phyloP scores from a whole-genome alignment of 2,329 filamentous ascomycete genomes.

The Microdochium bolleyi region DNA sequence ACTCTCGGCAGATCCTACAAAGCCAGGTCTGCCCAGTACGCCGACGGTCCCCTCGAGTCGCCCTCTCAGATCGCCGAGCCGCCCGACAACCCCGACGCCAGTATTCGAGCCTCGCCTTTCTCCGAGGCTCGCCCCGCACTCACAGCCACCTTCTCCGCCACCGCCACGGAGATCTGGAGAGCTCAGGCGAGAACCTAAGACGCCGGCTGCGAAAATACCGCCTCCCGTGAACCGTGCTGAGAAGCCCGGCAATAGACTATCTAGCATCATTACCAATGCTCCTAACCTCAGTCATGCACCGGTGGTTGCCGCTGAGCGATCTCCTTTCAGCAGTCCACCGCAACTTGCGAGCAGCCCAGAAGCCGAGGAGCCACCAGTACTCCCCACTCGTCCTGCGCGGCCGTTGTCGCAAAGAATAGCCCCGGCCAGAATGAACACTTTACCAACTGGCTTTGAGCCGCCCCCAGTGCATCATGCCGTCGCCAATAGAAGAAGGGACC shows the following conservation, averaged over 20 bases:
- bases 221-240: slow-evolving; percentile 75
- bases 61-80: slow-evolving; percentile 45
- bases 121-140: slow-evolving; percentile 35
- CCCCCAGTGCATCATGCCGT: slow-evolving; percentile 44
- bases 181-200: slow-evolving; percentile 35
- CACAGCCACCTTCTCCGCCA: slow-evolving; percentile 51
- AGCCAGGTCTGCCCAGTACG: slow-evolving; percentile 18
- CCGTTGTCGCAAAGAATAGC: slow-evolving; percentile 25
- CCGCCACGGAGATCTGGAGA: slow-evolving; percentile 57
- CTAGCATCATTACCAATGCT: slow-evolving; percentile 21
- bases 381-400: slow-evolving; percentile 41
- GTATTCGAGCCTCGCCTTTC: slow-evolving; percentile 37
- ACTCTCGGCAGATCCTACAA: not conserved
- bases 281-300: slow-evolving; percentile 23
- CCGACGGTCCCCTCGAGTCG: slow-evolving; percentile 31
- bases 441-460: slow-evolving; percentile 35
- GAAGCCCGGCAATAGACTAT: slow-evolving; percentile 60
- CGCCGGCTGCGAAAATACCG: slow-evolving; percentile 38
- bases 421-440: slow-evolving; percentile 19
- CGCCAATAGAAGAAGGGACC: slow-evolving; percentile 32
- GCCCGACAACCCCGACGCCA: slow-evolving; percentile 40
- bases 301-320: slow-evolving; percentile 41
- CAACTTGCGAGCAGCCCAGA: slow-evolving; percentile 57
- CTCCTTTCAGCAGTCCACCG: slow-evolving; percentile 83
- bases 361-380: slow-evolving; percentile 40